Evolutionary conservation across 192 early-diverging fungal species (phyloP).

Genomic region (Funneliformis geosporum): DNA sequence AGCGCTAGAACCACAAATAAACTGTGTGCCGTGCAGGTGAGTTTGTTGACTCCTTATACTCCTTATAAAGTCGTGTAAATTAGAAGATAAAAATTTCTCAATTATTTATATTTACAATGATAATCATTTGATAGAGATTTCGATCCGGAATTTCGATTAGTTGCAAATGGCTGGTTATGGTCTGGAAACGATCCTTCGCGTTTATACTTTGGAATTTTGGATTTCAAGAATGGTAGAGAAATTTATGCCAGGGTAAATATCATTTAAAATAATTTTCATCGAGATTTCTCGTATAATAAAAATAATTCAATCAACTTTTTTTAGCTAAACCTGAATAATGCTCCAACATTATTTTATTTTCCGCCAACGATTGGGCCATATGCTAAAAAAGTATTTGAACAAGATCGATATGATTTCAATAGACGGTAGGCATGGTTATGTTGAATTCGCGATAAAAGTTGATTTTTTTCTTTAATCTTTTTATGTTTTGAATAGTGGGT

Average conservation of each 20-base stretch:
- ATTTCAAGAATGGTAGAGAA: constrained; percentile 63
- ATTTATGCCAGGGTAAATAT: constrained; percentile 62
- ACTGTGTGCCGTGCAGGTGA: constrained; percentile 77
- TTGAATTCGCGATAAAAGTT: background rate
- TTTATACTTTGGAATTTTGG: constrained; percentile 66
- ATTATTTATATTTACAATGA: too few species aligned
- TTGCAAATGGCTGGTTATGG: constrained; percentile 55
- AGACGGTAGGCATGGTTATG: constrained; percentile 41
- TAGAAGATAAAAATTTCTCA: background rate
- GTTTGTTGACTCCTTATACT: background rate
- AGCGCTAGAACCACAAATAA: constrained; percentile 58
- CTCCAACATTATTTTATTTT: constrained; percentile 68
- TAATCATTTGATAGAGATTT: constrained; percentile 58
- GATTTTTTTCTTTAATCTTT: background rate
- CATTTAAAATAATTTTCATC: background rate
- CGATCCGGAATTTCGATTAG: constrained; percentile 64
- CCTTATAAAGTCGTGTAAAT: background rate
- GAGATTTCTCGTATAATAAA: background rate
- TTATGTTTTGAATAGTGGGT: constrained; percentile 47
- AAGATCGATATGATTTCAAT: constrained; percentile 62
- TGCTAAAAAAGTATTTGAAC: constrained; percentile 45
- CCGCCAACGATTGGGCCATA: constrained; percentile 61
- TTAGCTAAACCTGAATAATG: constrained; percentile 55
- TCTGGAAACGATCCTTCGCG: constrained; percentile 38
- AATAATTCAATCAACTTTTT: background rate